Percentiles rank a stretch among this genome's conserved stretches.
Conservation (phyloP, 1,139 yeast species). For the Suhomyces kunorum region DNA sequence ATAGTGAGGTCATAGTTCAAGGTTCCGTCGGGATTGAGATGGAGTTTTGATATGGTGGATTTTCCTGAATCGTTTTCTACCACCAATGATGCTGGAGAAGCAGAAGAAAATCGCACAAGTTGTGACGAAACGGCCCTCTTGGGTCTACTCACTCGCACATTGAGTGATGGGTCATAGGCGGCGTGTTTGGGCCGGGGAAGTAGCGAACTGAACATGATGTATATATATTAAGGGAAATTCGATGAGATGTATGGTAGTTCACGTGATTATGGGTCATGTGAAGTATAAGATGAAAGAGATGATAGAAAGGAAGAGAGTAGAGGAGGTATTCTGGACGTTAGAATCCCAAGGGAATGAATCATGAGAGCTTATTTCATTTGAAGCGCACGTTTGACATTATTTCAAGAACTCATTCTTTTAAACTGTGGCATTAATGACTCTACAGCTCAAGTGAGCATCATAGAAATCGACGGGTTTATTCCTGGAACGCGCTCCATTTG, state of each 20-base stretch:
- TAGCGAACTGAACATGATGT: conserved; percentile 36
- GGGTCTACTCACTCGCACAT: neutral
- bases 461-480: too few species aligned
- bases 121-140: conserved; percentile 1
- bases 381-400: too few species aligned
- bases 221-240: neutral
- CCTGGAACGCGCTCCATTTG: too few species aligned
- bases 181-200: conserved; percentile 34
- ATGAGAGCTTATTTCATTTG: too few species aligned
- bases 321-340: too few species aligned
- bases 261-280: neutral
- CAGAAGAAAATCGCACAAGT: conserved; percentile 5
- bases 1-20: conserved; percentile 32
- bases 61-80: conserved; percentile 2
- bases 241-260: neutral
- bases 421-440: too few species aligned
- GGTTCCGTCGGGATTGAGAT: conserved; percentile 31
- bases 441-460: too few species aligned
- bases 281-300: too few species aligned
- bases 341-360: too few species aligned
- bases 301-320: too few species aligned
- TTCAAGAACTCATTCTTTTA: too few species aligned
- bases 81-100: neutral
- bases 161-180: conserved; percentile 16
- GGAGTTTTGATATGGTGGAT: conserved; percentile 19